These are phyloP conservation scores for Aureobasidium sp. DNA, from an alignment of 2,329 filamentous ascomycete species.

Conservation along the genomic window DNA sequence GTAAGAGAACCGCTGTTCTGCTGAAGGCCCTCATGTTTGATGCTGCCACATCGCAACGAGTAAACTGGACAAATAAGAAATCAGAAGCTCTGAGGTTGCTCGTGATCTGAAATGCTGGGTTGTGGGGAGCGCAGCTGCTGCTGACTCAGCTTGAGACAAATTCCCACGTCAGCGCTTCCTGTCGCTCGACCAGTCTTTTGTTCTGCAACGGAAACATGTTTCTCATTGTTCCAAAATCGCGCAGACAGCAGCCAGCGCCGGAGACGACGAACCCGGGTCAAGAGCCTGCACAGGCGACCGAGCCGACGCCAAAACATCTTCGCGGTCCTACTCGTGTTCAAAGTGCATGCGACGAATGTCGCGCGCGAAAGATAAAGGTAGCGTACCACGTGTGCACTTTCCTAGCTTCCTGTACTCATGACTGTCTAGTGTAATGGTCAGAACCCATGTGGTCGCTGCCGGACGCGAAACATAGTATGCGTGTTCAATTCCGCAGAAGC, in stretches of 20 bases:
- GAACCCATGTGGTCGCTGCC: background rate
- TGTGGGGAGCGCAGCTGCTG: background rate
- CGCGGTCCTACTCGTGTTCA: background rate
- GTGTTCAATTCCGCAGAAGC: conserved; percentile 1
- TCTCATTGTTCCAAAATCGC: background rate
- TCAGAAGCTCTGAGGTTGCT: background rate
- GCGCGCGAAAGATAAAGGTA: background rate
- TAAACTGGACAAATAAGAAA: background rate
- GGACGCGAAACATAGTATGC: background rate
- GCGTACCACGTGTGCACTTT: background rate
- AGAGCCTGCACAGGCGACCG: background rate
- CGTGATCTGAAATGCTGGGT: background rate
- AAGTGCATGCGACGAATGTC: background rate
- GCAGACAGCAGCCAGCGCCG: background rate
- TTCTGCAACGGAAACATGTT: background rate
- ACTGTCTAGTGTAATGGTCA: background rate
- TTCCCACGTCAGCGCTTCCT: background rate
- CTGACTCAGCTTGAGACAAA: background rate
- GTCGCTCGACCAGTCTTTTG: background rate
- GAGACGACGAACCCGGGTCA: background rate
- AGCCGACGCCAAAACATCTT: background rate
- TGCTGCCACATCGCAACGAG: background rate
- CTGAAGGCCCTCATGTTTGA: background rate
- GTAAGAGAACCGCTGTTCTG: background rate
- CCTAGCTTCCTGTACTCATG: background rate